phyloP scores from a whole-genome alignment of 495 filamentous ascomycete genomes.

The Tuber aestivum region DNA sequence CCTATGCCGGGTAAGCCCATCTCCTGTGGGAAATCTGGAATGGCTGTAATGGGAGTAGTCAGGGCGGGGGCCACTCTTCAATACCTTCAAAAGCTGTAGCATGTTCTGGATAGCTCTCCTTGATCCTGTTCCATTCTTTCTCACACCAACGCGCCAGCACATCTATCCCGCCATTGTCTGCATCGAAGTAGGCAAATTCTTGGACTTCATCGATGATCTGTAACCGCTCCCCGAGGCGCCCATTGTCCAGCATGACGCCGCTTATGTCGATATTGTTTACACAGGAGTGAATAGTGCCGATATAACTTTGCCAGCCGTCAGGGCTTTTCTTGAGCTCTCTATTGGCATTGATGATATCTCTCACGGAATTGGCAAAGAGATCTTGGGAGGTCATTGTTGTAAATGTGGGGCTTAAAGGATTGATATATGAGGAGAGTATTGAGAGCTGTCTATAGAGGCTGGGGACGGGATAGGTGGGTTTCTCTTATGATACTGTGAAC shows the following conservation, averaged over 20 bases:
- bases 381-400: background rate
- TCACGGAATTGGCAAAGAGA: slow-evolving; percentile 28
- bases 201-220: slow-evolving; percentile 50
- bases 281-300: slow-evolving; percentile 43
- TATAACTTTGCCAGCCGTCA: slow-evolving; percentile 40
- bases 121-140: slow-evolving; percentile 46
- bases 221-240: slow-evolving; percentile 45
- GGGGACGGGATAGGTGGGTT: background rate
- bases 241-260: slow-evolving; percentile 44
- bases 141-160: slow-evolving; percentile 51
- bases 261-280: slow-evolving; percentile 43
- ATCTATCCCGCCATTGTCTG: slow-evolving; percentile 46
- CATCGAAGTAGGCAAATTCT: slow-evolving; percentile 48
- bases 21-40: slow-evolving; percentile 4
- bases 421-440: background rate
- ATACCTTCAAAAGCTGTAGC: slow-evolving; percentile 47
- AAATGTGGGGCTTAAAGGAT: background rate
- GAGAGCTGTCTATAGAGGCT: background rate
- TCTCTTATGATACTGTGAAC: background rate
- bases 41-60: background rate
- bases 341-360: slow-evolving; percentile 28
- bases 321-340: slow-evolving; percentile 29
- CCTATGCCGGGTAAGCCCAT: slow-evolving; percentile 40
- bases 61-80: background rate
- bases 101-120: slow-evolving; percentile 46